phyloP scores from a whole-genome alignment of 495 filamentous ascomycete species.

The Penicillium fimorum region DNA sequence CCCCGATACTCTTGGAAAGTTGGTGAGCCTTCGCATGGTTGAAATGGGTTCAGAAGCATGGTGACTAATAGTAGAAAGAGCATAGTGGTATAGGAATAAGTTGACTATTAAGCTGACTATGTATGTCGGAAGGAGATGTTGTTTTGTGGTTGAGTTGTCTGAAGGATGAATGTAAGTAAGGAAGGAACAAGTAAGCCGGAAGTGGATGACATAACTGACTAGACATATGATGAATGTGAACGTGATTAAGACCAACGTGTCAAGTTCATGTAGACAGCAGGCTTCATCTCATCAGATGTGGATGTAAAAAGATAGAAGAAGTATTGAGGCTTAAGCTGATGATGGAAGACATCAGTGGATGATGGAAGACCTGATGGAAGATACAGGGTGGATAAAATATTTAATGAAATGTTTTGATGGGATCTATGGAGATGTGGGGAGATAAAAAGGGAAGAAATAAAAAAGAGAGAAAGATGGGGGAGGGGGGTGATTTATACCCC shows the following conservation, averaged over 20 bases:
- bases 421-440: background rate
- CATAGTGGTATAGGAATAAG: too few relatives aligned
- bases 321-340: background rate
- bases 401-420: background rate
- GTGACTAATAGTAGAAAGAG: too few relatives aligned
- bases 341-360: background rate
- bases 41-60: too few relatives aligned
- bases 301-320: background rate
- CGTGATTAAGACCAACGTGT: background rate
- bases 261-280: background rate
- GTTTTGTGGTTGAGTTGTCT: background rate
- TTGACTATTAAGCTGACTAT: too few relatives aligned
- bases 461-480: background rate
- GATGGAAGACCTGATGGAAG: background rate
- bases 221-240: background rate
- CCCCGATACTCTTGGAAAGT: slow-evolving; percentile 18
- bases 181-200: background rate
- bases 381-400: background rate
- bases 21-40: too few relatives aligned
- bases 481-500: background rate
- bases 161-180: background rate
- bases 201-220: background rate
- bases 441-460: background rate
- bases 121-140: background rate
- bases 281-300: background rate